These are phyloP conservation scores for Bolboschoenoplectus hybrid DNA, from an alignment of 202 grass and related monocot genomes.

Conservation along the genomic window DNA sequence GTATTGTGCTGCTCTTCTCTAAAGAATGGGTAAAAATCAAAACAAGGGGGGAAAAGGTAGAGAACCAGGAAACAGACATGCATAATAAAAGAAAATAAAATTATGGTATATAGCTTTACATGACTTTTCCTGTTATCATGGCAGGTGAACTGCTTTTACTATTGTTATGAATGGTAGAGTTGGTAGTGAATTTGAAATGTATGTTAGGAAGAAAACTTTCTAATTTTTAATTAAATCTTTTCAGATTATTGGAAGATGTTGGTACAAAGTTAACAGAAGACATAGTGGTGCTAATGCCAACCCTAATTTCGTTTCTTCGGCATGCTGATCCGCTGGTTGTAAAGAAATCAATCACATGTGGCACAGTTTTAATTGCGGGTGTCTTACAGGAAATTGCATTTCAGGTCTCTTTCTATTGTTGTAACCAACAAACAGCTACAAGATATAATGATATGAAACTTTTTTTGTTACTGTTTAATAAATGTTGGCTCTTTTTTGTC, in stretches of 20 bases:
- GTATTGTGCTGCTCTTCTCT: neutral
- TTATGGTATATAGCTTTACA: conserved; percentile 9
- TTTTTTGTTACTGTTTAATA: conserved; percentile 47
- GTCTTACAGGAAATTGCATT: conserved; percentile 99
- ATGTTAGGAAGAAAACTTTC: neutral
- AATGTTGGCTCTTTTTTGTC: conserved; percentile 47
- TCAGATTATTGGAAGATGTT: conserved; percentile 85
- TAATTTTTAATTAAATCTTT: conserved; percentile 23
- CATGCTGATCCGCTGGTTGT: conserved; percentile 71
- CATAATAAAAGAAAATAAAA: neutral
- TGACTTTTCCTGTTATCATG: conserved; percentile 30
- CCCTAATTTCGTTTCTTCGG: conserved; percentile 86
- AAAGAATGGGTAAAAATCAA: neutral
- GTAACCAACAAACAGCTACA: conserved; percentile 46
- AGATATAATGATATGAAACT: conserved; percentile 43
- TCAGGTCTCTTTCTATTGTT: conserved; percentile 94
- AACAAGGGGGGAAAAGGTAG: neutral
- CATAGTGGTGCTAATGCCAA: conserved; percentile 89
- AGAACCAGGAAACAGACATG: neutral
- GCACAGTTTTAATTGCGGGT: conserved; percentile 94
- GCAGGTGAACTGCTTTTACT: conserved; percentile 9
- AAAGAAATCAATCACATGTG: conserved; percentile 98
- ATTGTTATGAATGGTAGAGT: conserved; percentile 15
- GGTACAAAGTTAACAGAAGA: conserved; percentile 74
- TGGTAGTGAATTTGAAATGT: conserved; percentile 41